Evolutionary conservation across 2,329 filamentous ascomycete genomes (phyloP).

Genomic region (Ascochyta rabiei): DNA sequence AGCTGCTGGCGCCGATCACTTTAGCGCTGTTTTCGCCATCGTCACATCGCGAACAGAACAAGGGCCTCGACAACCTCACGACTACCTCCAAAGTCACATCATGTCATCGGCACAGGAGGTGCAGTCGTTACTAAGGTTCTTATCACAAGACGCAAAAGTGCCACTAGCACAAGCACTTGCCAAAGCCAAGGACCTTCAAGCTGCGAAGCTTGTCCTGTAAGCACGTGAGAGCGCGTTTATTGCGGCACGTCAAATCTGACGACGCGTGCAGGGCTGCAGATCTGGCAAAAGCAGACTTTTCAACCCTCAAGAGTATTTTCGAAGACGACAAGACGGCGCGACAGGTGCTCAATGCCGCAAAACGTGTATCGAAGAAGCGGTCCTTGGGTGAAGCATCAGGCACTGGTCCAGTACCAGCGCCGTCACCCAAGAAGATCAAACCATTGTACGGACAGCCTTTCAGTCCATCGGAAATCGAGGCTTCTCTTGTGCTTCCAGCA

Average conservation of each 20-base stretch:
- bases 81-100: not conserved
- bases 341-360: conserved; percentile 63
- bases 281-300: conserved; percentile 57
- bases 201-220: conserved; percentile 57
- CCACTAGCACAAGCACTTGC: conserved; percentile 61
- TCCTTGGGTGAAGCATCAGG: conserved; percentile 40
- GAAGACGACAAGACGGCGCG: conserved; percentile 62
- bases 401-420: conserved; percentile 17
- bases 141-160: conserved; percentile 63
- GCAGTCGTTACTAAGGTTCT: conserved; percentile 60
- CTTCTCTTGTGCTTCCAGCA: conserved; percentile 64
- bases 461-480: conserved; percentile 65
- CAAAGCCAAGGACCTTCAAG: conserved; percentile 62
- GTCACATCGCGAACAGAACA: not conserved
- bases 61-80: not conserved
- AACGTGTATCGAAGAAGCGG: conserved; percentile 63
- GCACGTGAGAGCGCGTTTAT: conserved; percentile 35
- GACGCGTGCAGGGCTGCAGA: conserved; percentile 48
- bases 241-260: conserved; percentile 19
- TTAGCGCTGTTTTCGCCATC: conserved; percentile 19
- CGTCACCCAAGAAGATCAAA: conserved; percentile 47
- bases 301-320: conserved; percentile 52
- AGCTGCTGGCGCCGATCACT: conserved; percentile 16
- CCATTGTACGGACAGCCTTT: conserved; percentile 37
- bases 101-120: conserved; percentile 49